Percentiles rank a stretch among this genome's conserved stretches.
Conservation (phyloP, 2,329 filamentous ascomycete species). For the Colletotrichum neosansevieriae region DNA sequence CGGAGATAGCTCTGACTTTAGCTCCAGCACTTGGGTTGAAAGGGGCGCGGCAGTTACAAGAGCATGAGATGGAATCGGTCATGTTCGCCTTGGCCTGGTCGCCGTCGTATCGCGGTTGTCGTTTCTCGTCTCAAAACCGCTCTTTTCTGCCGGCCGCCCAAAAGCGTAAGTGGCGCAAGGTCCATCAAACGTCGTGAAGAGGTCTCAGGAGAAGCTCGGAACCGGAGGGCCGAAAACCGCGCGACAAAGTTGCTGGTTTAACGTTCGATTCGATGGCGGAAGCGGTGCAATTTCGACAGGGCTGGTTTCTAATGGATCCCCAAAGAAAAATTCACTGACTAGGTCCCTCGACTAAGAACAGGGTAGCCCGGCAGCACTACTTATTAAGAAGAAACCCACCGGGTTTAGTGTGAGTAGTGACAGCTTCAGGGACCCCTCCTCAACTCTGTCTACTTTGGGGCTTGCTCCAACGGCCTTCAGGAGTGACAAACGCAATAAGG, state of each 20-base stretch:
- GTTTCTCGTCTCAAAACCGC: slow-evolving; percentile 3
- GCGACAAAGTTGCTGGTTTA: slow-evolving; percentile 34
- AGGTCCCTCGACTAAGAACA: not conserved
- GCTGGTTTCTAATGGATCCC: slow-evolving; percentile 6
- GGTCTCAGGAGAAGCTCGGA: slow-evolving; percentile 39
- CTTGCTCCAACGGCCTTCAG: slow-evolving; percentile 21
- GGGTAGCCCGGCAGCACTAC: not conserved
- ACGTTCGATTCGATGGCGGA: slow-evolving; percentile 20
- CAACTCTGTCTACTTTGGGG: not conserved
- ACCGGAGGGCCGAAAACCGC: slow-evolving; percentile 23
- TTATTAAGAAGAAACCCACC: slow-evolving; percentile 30
- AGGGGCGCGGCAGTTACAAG: slow-evolving; percentile 20
- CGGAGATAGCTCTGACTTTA: slow-evolving; percentile 23
- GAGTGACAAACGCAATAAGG: slow-evolving; percentile 7
- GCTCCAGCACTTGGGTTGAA: slow-evolving; percentile 1
- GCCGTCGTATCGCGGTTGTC: slow-evolving; percentile 1
- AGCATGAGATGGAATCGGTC: not conserved
- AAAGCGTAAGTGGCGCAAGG: slow-evolving; percentile 16
- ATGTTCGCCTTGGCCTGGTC: slow-evolving; percentile 15
- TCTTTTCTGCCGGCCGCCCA: not conserved
- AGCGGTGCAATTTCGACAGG: slow-evolving; percentile 30
- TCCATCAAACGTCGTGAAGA: slow-evolving; percentile 33
- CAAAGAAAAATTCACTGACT: slow-evolving; percentile 13
- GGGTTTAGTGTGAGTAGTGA: slow-evolving; percentile 37
- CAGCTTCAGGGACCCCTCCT: slow-evolving; percentile 26